phyloP scores from a whole-genome alignment of 345 rosid genomes.

The Gossypium thurberi region DNA sequence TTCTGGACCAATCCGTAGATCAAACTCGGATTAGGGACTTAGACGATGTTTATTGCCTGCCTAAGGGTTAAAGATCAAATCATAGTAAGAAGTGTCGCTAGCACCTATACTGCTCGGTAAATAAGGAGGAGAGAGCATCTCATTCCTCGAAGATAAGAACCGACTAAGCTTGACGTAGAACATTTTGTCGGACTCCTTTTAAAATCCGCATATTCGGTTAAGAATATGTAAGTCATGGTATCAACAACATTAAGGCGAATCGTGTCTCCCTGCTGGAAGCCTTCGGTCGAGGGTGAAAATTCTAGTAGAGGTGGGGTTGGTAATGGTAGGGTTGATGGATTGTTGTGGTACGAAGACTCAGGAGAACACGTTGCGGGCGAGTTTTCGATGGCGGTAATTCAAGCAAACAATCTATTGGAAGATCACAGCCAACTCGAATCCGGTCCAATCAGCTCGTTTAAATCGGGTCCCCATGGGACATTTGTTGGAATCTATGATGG shows the following conservation, averaged over 20 bases:
- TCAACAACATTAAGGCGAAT: slow-evolving; percentile 53
- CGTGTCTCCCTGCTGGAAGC: slow-evolving; percentile 86
- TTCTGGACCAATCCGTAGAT: background rate
- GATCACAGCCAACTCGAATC: slow-evolving; percentile 90
- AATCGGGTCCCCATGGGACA: slow-evolving; percentile 80
- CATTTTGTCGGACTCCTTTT: background rate
- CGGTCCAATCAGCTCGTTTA: slow-evolving; percentile 68
- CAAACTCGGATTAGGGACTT: background rate
- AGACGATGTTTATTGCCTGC: background rate
- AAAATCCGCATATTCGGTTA: slow-evolving; percentile 30
- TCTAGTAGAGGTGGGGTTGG: slow-evolving; percentile 50
- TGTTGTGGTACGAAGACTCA: slow-evolving; percentile 82
- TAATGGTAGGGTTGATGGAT: slow-evolving; percentile 62
- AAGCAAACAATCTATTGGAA: slow-evolving; percentile 74
- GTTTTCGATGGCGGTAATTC: slow-evolving; percentile 94
- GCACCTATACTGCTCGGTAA: background rate
- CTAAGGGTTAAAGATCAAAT: background rate
- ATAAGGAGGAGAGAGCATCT: background rate
- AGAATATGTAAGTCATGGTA: slow-evolving; percentile 83
- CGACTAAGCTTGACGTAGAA: background rate
- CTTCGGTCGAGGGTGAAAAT: slow-evolving; percentile 64
- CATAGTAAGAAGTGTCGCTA: background rate
- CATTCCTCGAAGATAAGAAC: background rate
- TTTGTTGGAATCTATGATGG: slow-evolving; percentile 97
- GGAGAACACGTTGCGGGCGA: slow-evolving; percentile 70